Evolutionary conservation across 2,329 filamentous ascomycete species (phyloP).

Genomic region (Fusarium albidum): DNA sequence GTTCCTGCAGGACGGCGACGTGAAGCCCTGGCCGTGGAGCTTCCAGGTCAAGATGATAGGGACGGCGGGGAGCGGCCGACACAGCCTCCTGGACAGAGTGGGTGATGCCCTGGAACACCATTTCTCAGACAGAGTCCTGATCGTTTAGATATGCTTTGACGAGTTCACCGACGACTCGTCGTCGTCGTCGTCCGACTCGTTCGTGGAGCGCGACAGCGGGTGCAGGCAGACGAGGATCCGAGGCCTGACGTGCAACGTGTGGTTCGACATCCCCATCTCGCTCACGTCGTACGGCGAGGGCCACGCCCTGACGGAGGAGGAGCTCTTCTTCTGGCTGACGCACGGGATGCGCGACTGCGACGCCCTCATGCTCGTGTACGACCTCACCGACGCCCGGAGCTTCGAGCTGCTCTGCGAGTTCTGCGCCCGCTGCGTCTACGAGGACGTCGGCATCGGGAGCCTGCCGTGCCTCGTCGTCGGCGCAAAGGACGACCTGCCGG

Average conservation of each 20-base stretch:
- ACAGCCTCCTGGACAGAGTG: constrained; percentile 23
- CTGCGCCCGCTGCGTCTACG: constrained; percentile 25
- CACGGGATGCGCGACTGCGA: constrained; percentile 27
- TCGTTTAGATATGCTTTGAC: constrained; percentile 10
- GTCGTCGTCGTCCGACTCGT: too few relatives aligned
- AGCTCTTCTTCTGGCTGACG: constrained; percentile 17
- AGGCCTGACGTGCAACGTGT: constrained; percentile 21
- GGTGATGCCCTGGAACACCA: neutral
- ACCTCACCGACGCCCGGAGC: constrained; percentile 17
- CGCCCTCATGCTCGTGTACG: constrained; percentile 26
- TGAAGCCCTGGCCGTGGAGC: constrained; percentile 25
- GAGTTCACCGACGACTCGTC: constrained; percentile 10
- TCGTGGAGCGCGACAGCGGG: constrained; percentile 4
- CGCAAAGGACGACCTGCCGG: constrained; percentile 15
- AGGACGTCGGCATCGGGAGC: constrained; percentile 18
- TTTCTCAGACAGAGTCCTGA: neutral
- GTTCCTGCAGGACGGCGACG: constrained; percentile 17
- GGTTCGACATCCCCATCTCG: constrained; percentile 17
- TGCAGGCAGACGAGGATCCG: constrained; percentile 10
- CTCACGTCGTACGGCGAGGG: constrained; percentile 13
- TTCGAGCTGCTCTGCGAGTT: constrained; percentile 27
- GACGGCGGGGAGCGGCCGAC: constrained; percentile 19
- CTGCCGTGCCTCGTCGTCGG: constrained; percentile 27
- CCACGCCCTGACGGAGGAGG: constrained; percentile 6
- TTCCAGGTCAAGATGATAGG: constrained; percentile 29